Base-by-base conservation (phyloP, 495 filamentous ascomycete species). In the Annulohypoxylon maeteangense region DNA sequence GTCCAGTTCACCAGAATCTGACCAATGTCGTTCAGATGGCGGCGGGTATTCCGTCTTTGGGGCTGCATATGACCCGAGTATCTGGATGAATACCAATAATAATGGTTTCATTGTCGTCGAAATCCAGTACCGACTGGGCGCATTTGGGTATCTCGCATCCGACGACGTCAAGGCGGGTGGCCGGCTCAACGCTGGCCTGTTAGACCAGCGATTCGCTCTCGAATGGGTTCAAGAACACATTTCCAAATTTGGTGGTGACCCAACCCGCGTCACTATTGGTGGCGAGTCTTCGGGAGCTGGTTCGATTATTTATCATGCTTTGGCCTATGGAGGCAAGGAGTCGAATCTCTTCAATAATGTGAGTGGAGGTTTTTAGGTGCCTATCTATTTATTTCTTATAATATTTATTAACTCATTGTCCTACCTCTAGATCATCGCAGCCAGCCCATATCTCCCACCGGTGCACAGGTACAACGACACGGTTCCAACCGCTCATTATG, bases 141-240 rank as follows among this genome's bases (percentile, higher is more conserved):
- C 78, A 40, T 86, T 87, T 56, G 86, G 85, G 1, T 87, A 82
- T 57, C 75, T 84, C 27, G 80, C 84, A 5, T 85, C 83, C 0
- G 56, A 71, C 0, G 75, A 78, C 16, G 55, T 80, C 22, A 68
- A 69, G 18, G 62, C 55, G 38, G 63, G 71, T 54, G 90, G 90
- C 3, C 83, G 79, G 4, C 82, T 86, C 23, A 94, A 94, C 65
- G 85, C 85, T 0, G 92, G 88, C 0, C 81, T 94, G 4, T 78
- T 84, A 25, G 92, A 94, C 73, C 91, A 93, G 75, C 83, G 86
- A 1, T 81, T 90, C 34, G 91, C 89, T 10, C 81, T 94, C 16
- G 76, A 92, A 62, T 93, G 92, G 92, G 85, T 93, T n/a, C 86
- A 91, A 64, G 81, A 87, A 60, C 81, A 93, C 70, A 92, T 93